Evolutionary conservation across 1,139 yeast genomes (phyloP).

Genomic region (Geotrichum candidum): DNA sequence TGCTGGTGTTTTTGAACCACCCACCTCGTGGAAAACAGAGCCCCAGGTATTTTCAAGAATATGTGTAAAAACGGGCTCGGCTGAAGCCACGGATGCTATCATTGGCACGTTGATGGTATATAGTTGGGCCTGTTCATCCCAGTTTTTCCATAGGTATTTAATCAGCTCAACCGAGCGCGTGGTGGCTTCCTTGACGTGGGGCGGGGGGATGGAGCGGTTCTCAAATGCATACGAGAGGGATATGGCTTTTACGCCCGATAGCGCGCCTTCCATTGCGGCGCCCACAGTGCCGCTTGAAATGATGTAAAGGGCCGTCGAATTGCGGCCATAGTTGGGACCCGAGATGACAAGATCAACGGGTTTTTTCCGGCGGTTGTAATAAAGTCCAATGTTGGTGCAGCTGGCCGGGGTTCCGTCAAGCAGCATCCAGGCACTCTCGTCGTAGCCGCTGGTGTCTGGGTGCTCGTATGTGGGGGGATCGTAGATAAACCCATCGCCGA

Average conservation of each 20-base stretch:
- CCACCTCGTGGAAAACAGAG: constrained; percentile 43
- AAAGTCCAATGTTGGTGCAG: constrained; percentile 79
- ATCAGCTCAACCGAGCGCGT: constrained; percentile 57
- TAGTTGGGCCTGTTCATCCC: constrained; percentile 56
- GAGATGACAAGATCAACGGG: constrained; percentile 80
- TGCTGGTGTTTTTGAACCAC: constrained; percentile 48
- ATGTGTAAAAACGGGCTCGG: constrained; percentile 68
- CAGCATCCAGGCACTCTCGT: constrained; percentile 68
- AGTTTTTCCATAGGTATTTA: constrained; percentile 49
- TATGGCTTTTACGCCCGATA: constrained; percentile 66
- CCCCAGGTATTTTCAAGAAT: constrained; percentile 76
- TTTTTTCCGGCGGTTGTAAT: constrained; percentile 41
- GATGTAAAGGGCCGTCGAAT: constrained; percentile 79
- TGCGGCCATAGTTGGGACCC: constrained; percentile 95
- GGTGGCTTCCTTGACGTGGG: constrained; percentile 55
- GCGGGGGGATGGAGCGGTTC: constrained; percentile 30
- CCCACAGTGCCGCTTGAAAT: constrained; percentile 94
- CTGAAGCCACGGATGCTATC: constrained; percentile 45
- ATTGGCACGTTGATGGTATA: constrained; percentile 81
- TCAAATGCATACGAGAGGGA: constrained; percentile 80
- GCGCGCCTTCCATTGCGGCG: constrained; percentile 90
- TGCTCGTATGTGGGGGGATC: constrained; percentile 18
- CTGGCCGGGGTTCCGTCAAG: constrained; percentile 94
- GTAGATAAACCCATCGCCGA: constrained; percentile 59
- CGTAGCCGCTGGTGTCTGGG: constrained; percentile 32